These are phyloP conservation scores for Zygotorulaspora florentina DNA, from an alignment of 805 yeast genomes.

Conservation along the genomic window DNA sequence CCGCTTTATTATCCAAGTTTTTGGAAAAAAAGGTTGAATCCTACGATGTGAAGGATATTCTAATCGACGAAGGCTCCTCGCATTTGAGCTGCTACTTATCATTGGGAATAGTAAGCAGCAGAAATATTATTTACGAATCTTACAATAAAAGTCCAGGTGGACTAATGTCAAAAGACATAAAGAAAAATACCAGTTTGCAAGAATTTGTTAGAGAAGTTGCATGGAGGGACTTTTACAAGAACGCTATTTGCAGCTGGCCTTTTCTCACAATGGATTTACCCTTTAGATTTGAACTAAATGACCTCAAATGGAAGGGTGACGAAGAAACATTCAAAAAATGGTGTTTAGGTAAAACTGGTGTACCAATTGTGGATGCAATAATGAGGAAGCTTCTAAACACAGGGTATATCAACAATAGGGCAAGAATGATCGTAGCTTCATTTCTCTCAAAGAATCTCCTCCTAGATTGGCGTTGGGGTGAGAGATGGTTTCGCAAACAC, in stretches of 20 bases:
- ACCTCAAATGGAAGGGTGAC: constrained; percentile 43
- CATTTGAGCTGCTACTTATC: constrained; percentile 45
- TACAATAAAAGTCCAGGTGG: constrained; percentile 25
- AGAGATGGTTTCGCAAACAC: constrained; percentile 45
- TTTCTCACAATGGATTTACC: constrained; percentile 48
- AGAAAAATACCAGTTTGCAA: constrained; percentile 36
- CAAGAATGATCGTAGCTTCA: constrained; percentile 51
- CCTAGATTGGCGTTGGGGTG: constrained; percentile 55
- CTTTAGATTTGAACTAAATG: constrained; percentile 41
- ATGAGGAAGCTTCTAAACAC: constrained; percentile 51
- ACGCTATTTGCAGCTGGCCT: constrained; percentile 48
- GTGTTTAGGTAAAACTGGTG: constrained; percentile 53
- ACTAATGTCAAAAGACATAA: constrained; percentile 19
- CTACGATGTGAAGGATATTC: constrained; percentile 21
- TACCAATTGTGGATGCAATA: constrained; percentile 54
- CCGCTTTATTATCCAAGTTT: constrained; percentile 18
- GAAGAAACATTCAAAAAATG: constrained; percentile 42
- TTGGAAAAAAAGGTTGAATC: constrained; percentile 11
- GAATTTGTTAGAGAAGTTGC: constrained; percentile 53
- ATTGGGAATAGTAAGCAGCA: constrained; percentile 43
- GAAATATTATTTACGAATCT: constrained; percentile 37
- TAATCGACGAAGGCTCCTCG: constrained; percentile 31
- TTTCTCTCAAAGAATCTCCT: constrained; percentile 48
- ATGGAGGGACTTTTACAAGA: constrained; percentile 56
- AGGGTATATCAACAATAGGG: constrained; percentile 52